Evolutionary conservation across 768 basidiomycete genomes (phyloP).

Genomic region (Hypholoma sublateritium): DNA sequence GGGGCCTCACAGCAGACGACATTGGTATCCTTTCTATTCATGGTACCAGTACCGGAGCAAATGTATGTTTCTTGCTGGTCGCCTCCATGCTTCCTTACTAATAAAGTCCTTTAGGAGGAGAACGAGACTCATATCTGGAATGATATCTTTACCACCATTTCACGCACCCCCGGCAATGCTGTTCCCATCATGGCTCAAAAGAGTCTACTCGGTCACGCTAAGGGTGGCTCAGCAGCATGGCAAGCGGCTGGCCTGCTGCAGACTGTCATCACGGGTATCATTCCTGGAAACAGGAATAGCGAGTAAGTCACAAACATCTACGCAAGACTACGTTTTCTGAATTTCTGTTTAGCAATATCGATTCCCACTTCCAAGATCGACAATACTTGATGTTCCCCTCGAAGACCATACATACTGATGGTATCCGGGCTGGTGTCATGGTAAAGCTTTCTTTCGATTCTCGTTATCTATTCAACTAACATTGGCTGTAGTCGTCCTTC

Average conservation of each 20-base stretch:
- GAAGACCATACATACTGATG: conserved; percentile 92
- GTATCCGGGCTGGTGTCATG: conserved; percentile 86
- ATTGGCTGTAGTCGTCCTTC: conserved; percentile 73
- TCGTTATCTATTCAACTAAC: background rate
- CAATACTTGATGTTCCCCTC: conserved; percentile 97
- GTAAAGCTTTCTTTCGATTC: conserved; percentile 37
- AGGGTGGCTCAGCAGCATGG: conserved; percentile 99
- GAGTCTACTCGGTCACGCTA: conserved; percentile 94
- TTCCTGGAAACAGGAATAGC: conserved; percentile 95
- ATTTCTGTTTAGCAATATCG: conserved; percentile 70
- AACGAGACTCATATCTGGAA: conserved; percentile 99
- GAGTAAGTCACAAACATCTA: conserved; percentile 59
- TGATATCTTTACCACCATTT: conserved; percentile 85
- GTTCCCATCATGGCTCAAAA: conserved; percentile 98
- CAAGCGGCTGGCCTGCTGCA: conserved; percentile 92
- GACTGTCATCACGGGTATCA: conserved; percentile 77
- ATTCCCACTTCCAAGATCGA: conserved; percentile 87
- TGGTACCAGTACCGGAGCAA: conserved; percentile 85
- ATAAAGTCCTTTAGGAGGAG: conserved; percentile 64
- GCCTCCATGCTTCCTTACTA: conserved; percentile 3
- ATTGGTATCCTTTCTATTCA: conserved; percentile 89
- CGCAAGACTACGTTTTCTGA: background rate
- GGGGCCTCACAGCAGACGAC: conserved; percentile 93
- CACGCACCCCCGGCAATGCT: conserved; percentile 93
- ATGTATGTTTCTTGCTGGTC: conserved; percentile 40